These are phyloP conservation scores for Syzygium grande DNA, from an alignment of 345 rosid genomes.

Conservation along the genomic window DNA sequence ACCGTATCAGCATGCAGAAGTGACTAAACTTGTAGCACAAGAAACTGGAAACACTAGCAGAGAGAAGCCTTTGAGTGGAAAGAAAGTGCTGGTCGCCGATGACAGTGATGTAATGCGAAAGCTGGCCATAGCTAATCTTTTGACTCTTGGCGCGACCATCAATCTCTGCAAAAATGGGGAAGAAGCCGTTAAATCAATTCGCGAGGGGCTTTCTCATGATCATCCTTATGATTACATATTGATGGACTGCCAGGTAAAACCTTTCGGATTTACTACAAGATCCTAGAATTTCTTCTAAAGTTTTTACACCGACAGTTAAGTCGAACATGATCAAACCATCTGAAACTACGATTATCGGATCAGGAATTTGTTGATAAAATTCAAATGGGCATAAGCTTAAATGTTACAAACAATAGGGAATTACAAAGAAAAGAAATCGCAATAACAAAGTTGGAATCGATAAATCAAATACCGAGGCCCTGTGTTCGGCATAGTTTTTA, in stretches of 20 bases:
- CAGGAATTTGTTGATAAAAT: too few relatives aligned
- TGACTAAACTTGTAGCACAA: background rate
- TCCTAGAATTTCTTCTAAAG: background rate
- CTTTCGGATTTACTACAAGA: background rate
- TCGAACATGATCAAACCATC: background rate
- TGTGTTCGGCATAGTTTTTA: too few relatives aligned
- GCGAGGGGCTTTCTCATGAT: slow-evolving; percentile 7
- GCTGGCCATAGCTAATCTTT: slow-evolving; percentile 14
- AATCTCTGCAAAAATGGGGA: slow-evolving; percentile 41
- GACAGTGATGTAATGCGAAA: slow-evolving; percentile 14
- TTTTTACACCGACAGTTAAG: background rate
- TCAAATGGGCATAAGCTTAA: too few relatives aligned
- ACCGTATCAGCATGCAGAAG: background rate
- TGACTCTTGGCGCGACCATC: slow-evolving; percentile 43
- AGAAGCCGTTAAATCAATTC: slow-evolving; percentile 38
- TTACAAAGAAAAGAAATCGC: too few relatives aligned
- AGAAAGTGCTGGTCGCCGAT: slow-evolving; percentile 55
- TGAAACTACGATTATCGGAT: background rate
- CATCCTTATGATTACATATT: slow-evolving; percentile 58
- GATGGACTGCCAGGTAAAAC: slow-evolving; percentile 84
- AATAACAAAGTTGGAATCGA: too few relatives aligned
- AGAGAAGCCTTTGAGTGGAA: slow-evolving; percentile 35
- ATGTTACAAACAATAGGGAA: too few relatives aligned
- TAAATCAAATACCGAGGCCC: too few relatives aligned
- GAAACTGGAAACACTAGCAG: background rate